These are phyloP conservation scores for Sideroxylon spinosum DNA, from an alignment of 179 eudicot genomes.

Conservation along the genomic window DNA sequence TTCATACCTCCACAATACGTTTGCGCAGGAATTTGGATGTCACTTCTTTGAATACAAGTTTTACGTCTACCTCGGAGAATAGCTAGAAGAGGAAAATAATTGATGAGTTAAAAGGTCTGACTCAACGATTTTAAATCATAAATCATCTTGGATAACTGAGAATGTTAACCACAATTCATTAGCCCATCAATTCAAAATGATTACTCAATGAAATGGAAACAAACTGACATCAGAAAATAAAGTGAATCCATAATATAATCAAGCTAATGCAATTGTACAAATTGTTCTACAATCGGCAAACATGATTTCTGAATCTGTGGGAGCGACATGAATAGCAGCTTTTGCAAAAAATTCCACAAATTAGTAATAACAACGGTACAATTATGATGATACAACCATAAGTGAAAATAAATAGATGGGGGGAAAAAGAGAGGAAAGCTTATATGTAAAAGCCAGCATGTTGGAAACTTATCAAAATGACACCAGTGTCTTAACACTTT, in stretches of 20 bases:
- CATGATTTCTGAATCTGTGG: neutral
- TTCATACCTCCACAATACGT: conserved; percentile 86
- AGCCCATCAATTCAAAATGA: neutral
- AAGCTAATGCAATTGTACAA: neutral
- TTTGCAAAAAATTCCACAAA: neutral
- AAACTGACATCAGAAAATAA: neutral
- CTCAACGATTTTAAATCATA: conserved; percentile 3
- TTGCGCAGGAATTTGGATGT: conserved; percentile 77
- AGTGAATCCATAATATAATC: neutral
- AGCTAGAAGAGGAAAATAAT: conserved; percentile 37
- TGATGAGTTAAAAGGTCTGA: neutral
- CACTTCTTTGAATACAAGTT: conserved; percentile 90
- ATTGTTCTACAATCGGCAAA: neutral
- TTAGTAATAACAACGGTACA: neutral
- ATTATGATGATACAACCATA: no score
- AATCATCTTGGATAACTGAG: conserved; percentile 1
- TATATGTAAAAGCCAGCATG: neutral
- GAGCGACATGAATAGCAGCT: neutral
- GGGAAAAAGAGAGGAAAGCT: neutral
- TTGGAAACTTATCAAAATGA: neutral
- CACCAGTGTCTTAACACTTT: neutral
- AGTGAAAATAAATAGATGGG: no score
- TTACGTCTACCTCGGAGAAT: conserved; percentile 94
- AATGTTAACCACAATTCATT: neutral
- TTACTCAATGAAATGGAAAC: neutral